Evolutionary conservation across 257 asterid genomes (phyloP), one percentile per base, ranked within the genome.

Genomic region (Petunia secreta): DNA sequence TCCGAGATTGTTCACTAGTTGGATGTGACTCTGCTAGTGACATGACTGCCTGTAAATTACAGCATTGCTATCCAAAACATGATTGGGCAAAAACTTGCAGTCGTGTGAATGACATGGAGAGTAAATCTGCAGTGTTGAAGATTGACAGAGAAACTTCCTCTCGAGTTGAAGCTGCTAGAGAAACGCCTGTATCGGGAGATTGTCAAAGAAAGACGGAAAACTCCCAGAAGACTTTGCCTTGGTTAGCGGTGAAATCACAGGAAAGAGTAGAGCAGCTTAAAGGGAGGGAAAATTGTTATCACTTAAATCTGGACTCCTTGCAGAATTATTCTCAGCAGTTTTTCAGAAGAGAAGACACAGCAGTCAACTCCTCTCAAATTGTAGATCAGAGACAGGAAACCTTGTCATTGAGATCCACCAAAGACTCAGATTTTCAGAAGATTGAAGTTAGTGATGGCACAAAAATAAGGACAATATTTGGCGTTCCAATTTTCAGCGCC

Each of bases 291-390:
- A 79, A 83, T 60, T 84, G 88, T 39, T 85, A 87, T 82, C 89
- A 89, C 67, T 88, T 92, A 94, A 92, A 92, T 88, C 87, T 92
- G 16, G 92, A 92, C 73, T 90, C 93, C 11, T 82, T 93, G 89
- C 93, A 90, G 84, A 81, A 84, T 75, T 68, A 78, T 55, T 88
- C 94, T 69, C 87, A 81, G 71, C 85, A 79, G 36, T 93, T 89
- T 73, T 92, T 93, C 79, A 82, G 74, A 78, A 88, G 78, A 79
- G 80, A 81, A 50, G 90, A 83, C 80, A 57, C 8, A 1, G 46
- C 87, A 5, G 67, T 85, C 63, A 81, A 66, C 4, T 46, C 88
- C 75, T 65, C 82, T 43, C 86, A 44, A 58, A 60, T 48, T 58
- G 74, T 73, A 66, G 80, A 75, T 60, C 87, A 68, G 86, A 85